Evolutionary conservation across 2,329 filamentous ascomycete genomes (phyloP), one percentile per base, ranked within the genome.

Genomic region (Fusarium guadeloupense): DNA sequence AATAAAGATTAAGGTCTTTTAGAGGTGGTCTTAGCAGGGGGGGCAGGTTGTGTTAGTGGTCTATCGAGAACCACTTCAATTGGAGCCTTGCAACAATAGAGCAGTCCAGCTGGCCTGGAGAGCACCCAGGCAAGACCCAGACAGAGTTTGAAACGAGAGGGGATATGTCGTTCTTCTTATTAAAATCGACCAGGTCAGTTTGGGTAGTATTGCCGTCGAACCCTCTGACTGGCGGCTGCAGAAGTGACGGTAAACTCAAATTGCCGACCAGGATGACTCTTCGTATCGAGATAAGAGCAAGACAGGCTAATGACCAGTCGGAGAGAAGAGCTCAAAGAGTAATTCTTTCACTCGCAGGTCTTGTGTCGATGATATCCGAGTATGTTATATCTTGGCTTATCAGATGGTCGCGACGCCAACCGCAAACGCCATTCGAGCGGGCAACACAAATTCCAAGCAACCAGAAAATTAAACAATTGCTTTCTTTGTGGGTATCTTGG

Each of bases 231-330:
- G 23, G 52, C 33, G 35, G 44, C 23, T 30, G 39, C 14, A 17
- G 20, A n/a, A n/a, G n/a, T n/a, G n/a, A n/a, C 33, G 35, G 30
- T 23, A 25, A 49, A 59, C 54, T 63, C 39, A 54, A 59, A 54
- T 37, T 34, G 31, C 26, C 30, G 38, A 28, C 44, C 51, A 39
- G 45, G 33, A 58, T 57, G 26, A 19, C 23, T 20, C 12, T 19
- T 57, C 30, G 39, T 49, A 28, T 37, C 25, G 42, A 62, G 54
- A 63, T 63, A 63, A 62, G 43, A 54, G 35, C 26, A 48, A 47
- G 28, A 37, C 21, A 25, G 44, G 53, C 41, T 41, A 43, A 20
- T 53, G 53, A 59, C 53, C 59, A 54, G 37, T 34, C 43, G 20
- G 28, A 23, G 14, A 31, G 17, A 38, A 43, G 26, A 6, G 25